A percentile compares a stretch with the other conserved stretches of the same genome.
These are phyloP conservation scores for Lachnellula suecica DNA, from an alignment of 2,329 filamentous ascomycete genomes.

Conservation along the genomic window DNA sequence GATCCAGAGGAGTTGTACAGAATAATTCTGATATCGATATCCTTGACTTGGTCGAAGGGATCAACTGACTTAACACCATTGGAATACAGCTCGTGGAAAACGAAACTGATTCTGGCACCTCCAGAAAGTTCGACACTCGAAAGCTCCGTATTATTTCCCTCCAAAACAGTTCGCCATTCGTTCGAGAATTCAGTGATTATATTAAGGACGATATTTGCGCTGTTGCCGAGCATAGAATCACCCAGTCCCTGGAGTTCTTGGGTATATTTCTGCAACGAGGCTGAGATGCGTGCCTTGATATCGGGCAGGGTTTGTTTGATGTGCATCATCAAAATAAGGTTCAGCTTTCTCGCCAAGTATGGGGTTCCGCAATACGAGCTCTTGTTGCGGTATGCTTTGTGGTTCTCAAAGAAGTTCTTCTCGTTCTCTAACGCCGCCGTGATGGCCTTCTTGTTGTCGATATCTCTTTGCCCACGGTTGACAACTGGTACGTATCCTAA, in stretches of 20 bases:
- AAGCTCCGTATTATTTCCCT: slow-evolving; percentile 94
- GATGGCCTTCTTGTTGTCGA: slow-evolving; percentile 97
- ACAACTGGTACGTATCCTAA: slow-evolving; percentile 97
- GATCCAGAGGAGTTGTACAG: slow-evolving; percentile 99
- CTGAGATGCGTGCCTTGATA: slow-evolving; percentile 95
- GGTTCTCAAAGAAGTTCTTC: slow-evolving; percentile 96
- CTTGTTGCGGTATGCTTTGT: slow-evolving; percentile 98
- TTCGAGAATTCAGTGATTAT: slow-evolving; percentile 99
- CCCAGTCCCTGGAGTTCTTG: slow-evolving; percentile 80
- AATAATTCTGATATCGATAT: slow-evolving; percentile 94
- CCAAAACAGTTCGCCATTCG: slow-evolving; percentile 93
- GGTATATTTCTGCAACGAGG: slow-evolving; percentile 88
- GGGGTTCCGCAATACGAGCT: slow-evolving; percentile 97
- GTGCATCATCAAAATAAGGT: slow-evolving; percentile 99
- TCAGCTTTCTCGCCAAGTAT: slow-evolving; percentile 93
- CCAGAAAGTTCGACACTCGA: slow-evolving; percentile 93
- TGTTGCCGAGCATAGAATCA: slow-evolving; percentile 94
- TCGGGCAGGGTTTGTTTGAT: slow-evolving; percentile 99
- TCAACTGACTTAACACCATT: slow-evolving; percentile 98
- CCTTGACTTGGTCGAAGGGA: slow-evolving; percentile 96
- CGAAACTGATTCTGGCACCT: slow-evolving; percentile 97
- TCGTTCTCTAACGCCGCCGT: slow-evolving; percentile 87
- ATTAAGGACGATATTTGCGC: slow-evolving; percentile 92
- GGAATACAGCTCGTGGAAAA: slow-evolving; percentile 97
- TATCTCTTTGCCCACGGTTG: slow-evolving; percentile 96